Evolutionary conservation across 1,284 basidiomycete genomes (phyloP), one percentile per base, ranked within the genome.

Genomic region (Pseudozyma hubeiensis): DNA sequence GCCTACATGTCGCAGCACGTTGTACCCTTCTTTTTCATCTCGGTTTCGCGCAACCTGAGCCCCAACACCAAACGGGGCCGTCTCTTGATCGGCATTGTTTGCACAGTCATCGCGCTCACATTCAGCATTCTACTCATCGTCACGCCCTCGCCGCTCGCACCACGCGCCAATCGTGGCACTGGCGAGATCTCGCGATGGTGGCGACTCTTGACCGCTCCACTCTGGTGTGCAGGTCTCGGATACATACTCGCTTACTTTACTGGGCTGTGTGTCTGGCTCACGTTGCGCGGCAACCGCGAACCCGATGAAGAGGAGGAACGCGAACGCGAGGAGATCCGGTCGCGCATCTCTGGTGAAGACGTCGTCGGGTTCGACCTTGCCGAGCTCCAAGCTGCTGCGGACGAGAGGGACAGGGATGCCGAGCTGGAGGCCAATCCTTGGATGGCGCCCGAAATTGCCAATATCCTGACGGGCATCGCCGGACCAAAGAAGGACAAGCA

Each of bases 231-330:
- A 1, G 76, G 75, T n/a, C 24, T 80, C 19, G 78, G 78, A 39
- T 80, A 75, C 55, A 58, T 68, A 14, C 54, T 80, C 4, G 78
- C 78, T 43, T 77, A 75, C 35, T 73, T 69, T 31, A 80, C 78
- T 0, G 78, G 78, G 10, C 70, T 80, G 11, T 80, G 78, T 44
- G 76, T 80, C 3, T 80, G 78, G 78, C 65, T 80, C 16, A 80
- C 67, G 7, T 53, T 80, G 16, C 54, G 78, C 5, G 76, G 78
- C 43, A 78, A 80, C 39, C 72, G 64, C 7, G 78, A 80, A 51
- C 73, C 68, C 5, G 72, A 68, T 35, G 71, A 71, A 51, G 71
- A 70, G 29, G 74, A 71, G 39, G 71, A 74, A 41, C 61, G 65
- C 34, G 71, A 68, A 43, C 65, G 71, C 19, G 62, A 74, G 53